Base-by-base conservation (phyloP, 768 basidiomycete genomes). In the Coprinopsis sp. region DNA sequence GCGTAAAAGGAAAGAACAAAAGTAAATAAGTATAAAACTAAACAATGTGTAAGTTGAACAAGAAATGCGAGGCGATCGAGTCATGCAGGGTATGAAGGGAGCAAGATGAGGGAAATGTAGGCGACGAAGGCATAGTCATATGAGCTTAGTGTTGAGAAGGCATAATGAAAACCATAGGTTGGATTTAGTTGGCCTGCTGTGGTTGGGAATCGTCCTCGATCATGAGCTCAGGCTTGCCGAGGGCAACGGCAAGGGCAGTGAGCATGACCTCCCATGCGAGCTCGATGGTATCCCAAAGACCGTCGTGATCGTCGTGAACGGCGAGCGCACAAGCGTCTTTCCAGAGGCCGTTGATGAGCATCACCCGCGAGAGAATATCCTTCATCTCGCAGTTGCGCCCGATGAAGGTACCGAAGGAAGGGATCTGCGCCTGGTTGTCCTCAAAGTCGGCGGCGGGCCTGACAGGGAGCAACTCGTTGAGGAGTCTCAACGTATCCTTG, bases 271-370 rank as follows among this genome's bases (percentile, higher is more conserved):
- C 74, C 84, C 86, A 91, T 33, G 80, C 75, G 33, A 76, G 60
- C 49, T 87, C 82, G 49, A 91, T 72, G 16, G 72, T 71, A 19
- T 73, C 70, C 86, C 86, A 91, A 34, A 90, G 64, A 18, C 68
- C 68, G 27, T 77, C 72, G n/a, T n/a, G n/a, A 10, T 44, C 43
- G 53, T 88, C 82, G 42, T 73, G 76, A 2, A 89, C 62, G 3
- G 86, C 86, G n/a, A 91, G 69, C 18, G 77, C 76, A 49, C 79
- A 81, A 2, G 74, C 76, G 57, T 90, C 89, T 48, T 76, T 71
- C 84, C 86, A 91, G 25, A 89, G 61, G 6, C 82, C 86, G 46
- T 81, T 74, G 29, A 87, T 73, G 28, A 58, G 64, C 42, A 68
- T 62, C 4, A 74, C 65, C 44, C 76, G 69, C 30, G 68, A 64